Base-by-base conservation (phyloP, 2,329 filamentous ascomycete genomes). In the Aspergillus latus region DNA sequence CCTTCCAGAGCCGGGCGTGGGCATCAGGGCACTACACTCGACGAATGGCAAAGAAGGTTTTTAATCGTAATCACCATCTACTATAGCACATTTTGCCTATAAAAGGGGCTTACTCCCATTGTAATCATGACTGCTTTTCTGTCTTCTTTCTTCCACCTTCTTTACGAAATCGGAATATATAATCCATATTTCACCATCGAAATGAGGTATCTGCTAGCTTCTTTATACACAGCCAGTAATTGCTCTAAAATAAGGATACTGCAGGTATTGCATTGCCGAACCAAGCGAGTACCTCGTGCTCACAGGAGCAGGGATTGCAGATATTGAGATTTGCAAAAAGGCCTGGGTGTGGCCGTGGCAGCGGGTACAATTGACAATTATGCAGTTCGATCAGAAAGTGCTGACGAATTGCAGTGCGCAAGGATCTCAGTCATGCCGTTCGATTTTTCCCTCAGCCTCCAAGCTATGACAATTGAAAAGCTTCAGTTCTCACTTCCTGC, bases 381-480 rank as follows among this genome's bases (percentile, higher is more conserved):
- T 9, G 2, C 15, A 36, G 30, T 5, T 30, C 26, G 26, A 47
- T 36, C 29, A 29, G 15, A 9, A 8, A 13, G n/a, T 56, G 11
- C 13, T 13, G 44, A 56, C 44, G 26, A 28, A 26, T 13, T 40
- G 29, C 32, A 72, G 68, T 69, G 69, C 44, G 62, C 69, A 34
- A 66, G 70, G 13, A 75, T 76, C 49, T 76, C 74, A 5, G 70
- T 77, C 47, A 69, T 71, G 13, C 74, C 66, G 0, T 89, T 90
- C 68, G 90, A 95, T 74, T 93, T 94, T 74, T 84, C 83, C 57
- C 89, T 95, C 81, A 86, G 86, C 55, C 78, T 95, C 1, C 89
- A 92, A 69, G 90, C 90, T 55, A 96, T 95, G 90, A 95, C 90
- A 15, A 85, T 87, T 65, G 91, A 95, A 76, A 95, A 95, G 72